Percentiles rank a stretch among this genome's conserved stretches.
Evolutionary conservation across 371 early-diverging fungal genomes (phyloP).

Genomic region (Chytridium lagenaria): DNA sequence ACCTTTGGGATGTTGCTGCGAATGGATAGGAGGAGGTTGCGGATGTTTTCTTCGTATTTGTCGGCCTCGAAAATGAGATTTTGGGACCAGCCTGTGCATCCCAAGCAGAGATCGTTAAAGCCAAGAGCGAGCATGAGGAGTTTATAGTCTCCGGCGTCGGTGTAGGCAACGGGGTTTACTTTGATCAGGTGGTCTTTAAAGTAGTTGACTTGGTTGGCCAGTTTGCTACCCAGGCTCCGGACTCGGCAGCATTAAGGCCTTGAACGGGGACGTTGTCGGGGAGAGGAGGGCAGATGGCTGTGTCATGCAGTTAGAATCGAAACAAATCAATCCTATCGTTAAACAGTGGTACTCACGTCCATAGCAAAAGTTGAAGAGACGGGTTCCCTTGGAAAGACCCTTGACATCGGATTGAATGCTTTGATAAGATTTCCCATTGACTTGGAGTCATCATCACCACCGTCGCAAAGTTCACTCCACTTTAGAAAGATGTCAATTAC

Average conservation of each 20-base stretch:
- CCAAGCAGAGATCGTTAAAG: constrained; percentile 31
- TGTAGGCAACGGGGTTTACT: constrained; percentile 15
- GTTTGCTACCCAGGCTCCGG: constrained; percentile 24
- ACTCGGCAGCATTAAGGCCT: constrained; percentile 30
- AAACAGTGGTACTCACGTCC: constrained; percentile 10
- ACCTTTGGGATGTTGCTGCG: constrained; percentile 3
- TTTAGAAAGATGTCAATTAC: too few species aligned
- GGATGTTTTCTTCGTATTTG: constrained; percentile 19
- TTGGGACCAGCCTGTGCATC: constrained; percentile 18
- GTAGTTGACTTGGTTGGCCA: constrained; percentile 21
- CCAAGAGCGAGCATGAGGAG: constrained; percentile 17
- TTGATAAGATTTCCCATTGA: constrained; percentile 16
- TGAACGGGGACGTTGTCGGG: constrained; percentile 22
- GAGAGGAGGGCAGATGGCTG: constrained; percentile 14
- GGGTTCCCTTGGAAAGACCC: constrained; percentile 23
- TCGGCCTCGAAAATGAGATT: constrained; percentile 23
- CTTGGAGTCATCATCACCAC: constrained; percentile 24
- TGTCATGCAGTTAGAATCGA: not conserved
- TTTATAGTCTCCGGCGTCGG: constrained; percentile 14
- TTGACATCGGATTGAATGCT: constrained; percentile 11
- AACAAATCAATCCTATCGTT: not conserved
- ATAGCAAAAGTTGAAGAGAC: constrained; percentile 22
- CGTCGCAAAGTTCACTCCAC: constrained; percentile 30
- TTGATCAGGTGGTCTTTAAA: constrained; percentile 5
- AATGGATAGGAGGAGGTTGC: constrained; percentile 2